These are phyloP conservation scores for Penicillium palitans DNA, from an alignment of 2,329 filamentous ascomycete species.

Conservation along the genomic window DNA sequence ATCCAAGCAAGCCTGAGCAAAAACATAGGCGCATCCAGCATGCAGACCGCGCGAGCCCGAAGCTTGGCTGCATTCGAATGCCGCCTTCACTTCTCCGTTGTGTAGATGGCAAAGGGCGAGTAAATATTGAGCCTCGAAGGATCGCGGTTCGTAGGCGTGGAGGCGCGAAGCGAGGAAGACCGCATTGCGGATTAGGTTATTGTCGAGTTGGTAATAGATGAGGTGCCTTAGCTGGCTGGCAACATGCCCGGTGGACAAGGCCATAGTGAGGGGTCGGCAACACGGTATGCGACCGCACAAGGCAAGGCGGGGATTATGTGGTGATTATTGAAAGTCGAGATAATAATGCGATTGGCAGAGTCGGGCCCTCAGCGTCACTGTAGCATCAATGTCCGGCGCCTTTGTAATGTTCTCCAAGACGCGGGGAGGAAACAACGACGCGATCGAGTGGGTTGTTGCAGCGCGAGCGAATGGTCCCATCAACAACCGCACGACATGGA, in stretches of 20 bases:
- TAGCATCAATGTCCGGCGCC: constrained; percentile 19
- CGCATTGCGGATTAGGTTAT: constrained; percentile 83
- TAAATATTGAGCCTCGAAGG: constrained; percentile 77
- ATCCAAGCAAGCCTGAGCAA: constrained; percentile 82
- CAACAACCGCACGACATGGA: constrained; percentile 18
- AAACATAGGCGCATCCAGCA: constrained; percentile 85
- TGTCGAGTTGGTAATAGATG: constrained; percentile 79
- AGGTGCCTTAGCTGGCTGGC: constrained; percentile 63
- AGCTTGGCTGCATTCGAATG: constrained; percentile 77
- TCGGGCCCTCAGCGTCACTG: constrained; percentile 6
- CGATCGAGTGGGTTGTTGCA: constrained; percentile 17
- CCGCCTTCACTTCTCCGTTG: constrained; percentile 77
- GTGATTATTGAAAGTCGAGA: background rate
- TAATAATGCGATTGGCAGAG: constrained; percentile 8
- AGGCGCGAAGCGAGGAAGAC: constrained; percentile 90
- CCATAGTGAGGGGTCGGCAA: constrained; percentile 48
- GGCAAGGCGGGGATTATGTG: constrained; percentile 3
- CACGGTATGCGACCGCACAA: constrained; percentile 5
- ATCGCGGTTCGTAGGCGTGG: constrained; percentile 77
- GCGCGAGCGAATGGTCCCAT: constrained; percentile 17
- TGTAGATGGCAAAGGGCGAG: constrained; percentile 82
- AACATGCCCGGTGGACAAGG: constrained; percentile 56
- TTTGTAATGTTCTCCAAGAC: constrained; percentile 14
- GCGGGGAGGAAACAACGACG: constrained; percentile 25
- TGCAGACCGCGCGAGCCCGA: constrained; percentile 71